These are phyloP conservation scores for Pilobolus umbonatus DNA, from an alignment of 192 early-diverging fungal genomes.

Conservation along the genomic window DNA sequence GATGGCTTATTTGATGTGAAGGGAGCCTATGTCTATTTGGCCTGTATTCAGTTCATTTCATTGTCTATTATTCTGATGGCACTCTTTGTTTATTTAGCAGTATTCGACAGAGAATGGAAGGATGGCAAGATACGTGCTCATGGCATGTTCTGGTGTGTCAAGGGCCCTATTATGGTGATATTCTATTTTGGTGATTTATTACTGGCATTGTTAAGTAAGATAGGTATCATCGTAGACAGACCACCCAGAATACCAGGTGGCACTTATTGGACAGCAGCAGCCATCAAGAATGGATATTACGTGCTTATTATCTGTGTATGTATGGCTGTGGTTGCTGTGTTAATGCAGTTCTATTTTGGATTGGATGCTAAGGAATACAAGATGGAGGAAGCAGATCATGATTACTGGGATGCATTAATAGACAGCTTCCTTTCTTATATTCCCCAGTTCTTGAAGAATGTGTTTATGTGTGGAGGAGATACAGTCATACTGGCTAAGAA, in stretches of 20 bases:
- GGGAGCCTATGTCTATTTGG: conserved; percentile 31
- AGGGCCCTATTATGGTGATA: conserved; percentile 35
- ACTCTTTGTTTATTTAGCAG: conserved; percentile 29
- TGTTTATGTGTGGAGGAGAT: conserved; percentile 22
- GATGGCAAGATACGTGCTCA: conserved; percentile 21
- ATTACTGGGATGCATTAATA: conserved; percentile 9
- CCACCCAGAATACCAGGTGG: conserved; percentile 5
- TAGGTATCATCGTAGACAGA: conserved; percentile 24
- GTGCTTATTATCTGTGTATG: conserved; percentile 21
- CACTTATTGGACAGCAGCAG: conserved; percentile 27
- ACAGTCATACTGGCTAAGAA: conserved; percentile 28
- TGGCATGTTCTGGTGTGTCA: conserved; percentile 36
- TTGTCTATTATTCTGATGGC: conserved; percentile 33
- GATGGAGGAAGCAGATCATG: conserved; percentile 10
- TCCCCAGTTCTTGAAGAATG: conserved; percentile 22
- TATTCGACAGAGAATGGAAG: conserved; percentile 32
- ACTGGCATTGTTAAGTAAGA: conserved; percentile 7
- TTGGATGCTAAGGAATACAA: conserved; percentile 17
- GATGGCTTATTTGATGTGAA: conserved; percentile 12
- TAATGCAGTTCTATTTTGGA: conserved; percentile 31
- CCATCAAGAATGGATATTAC: conserved; percentile 30
- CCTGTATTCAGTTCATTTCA: conserved; percentile 25
- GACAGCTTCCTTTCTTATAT: conserved; percentile 27
- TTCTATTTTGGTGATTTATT: conserved; percentile 34
- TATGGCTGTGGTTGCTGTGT: conserved; percentile 20